Conservation (phyloP, 78 protist genomes). For the Paulinella micropora region DNA sequence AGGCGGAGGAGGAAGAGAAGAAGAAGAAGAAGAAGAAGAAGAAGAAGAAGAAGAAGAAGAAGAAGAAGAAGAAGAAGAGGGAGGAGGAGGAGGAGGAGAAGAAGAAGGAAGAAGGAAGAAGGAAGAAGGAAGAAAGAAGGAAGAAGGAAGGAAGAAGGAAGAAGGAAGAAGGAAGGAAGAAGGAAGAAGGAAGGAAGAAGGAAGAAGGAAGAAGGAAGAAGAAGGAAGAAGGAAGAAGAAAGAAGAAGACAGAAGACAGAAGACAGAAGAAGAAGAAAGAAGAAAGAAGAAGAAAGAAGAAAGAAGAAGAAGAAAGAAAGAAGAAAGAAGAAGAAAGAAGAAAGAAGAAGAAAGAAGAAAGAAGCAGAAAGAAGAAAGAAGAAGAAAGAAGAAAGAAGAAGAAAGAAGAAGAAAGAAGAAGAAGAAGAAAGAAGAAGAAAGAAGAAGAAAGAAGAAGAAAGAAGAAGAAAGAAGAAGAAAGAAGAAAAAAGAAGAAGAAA, state of each 20-base stretch:
- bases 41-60: background rate
- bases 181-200: background rate
- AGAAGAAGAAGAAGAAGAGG: background rate
- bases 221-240: background rate
- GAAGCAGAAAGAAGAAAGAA: background rate
- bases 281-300: background rate
- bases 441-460: background rate
- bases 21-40: background rate
- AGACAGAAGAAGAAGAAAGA: background rate
- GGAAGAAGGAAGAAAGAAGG: background rate
- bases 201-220: background rate
- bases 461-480: background rate
- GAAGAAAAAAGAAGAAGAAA: background rate
- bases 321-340: background rate
- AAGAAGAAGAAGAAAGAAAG: background rate
- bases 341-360: background rate
- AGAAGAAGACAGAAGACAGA: background rate
- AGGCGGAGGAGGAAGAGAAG: background rate
- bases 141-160: background rate
- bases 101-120: background rate
- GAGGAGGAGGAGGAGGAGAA: constrained; percentile 1
- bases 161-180: background rate
- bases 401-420: background rate
- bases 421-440: background rate
- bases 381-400: background rate